Evolutionary conservation across 164 flowering plant species (phyloP).

Genomic region (Piper longum): DNA sequence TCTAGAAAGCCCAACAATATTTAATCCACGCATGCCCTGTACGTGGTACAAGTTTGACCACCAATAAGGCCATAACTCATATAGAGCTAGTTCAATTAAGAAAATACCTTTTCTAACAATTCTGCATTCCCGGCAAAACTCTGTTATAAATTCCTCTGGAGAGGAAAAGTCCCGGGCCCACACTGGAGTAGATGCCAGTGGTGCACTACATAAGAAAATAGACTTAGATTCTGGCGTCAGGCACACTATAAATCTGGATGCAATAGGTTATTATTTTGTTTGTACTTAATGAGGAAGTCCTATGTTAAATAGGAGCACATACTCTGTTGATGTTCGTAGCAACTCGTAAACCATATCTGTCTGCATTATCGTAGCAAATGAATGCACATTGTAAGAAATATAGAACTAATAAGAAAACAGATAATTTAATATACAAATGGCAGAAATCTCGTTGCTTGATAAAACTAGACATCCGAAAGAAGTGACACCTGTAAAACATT

Average conservation of each 20-base stretch:
- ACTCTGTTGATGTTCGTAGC: conserved; percentile 96
- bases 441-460: not conserved
- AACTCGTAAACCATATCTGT: conserved; percentile 98
- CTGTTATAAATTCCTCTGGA: conserved; percentile 81
- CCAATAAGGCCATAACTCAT: not conserved
- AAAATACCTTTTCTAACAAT: conserved; percentile 86
- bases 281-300: too few species aligned
- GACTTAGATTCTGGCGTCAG: not conserved
- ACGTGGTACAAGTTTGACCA: not conserved
- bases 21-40: not conserved
- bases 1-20: not conserved
- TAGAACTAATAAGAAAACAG: not conserved
- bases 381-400: not conserved
- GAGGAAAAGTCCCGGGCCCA: conserved; percentile 89
- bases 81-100: not conserved
- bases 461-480: not conserved
- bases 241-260: not conserved
- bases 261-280: too few species aligned
- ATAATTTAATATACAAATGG: not conserved
- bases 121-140: conserved; percentile 94
- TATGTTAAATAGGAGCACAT: conserved; percentile 14
- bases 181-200: conserved; percentile 80
- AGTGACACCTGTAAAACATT: conserved; percentile 79
- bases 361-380: conserved; percentile 26
- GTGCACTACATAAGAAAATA: conserved; percentile 43